phyloP scores from a whole-genome alignment of 2,329 filamentous ascomycete species.

The Biscogniauxia sp. region DNA sequence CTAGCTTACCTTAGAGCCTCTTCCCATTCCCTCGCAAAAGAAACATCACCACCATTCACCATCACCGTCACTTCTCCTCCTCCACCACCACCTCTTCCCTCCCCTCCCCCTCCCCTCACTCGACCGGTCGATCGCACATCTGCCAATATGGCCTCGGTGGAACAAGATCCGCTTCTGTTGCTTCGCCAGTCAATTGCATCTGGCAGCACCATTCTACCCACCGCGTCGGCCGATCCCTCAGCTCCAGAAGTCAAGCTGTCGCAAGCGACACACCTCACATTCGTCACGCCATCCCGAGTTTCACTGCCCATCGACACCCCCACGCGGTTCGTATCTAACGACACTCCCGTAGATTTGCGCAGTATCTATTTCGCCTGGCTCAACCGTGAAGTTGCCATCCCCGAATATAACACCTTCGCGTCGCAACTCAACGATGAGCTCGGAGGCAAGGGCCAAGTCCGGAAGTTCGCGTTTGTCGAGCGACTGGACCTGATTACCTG shows the following conservation, averaged over 20 bases:
- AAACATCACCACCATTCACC: neutral
- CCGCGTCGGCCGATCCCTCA: slow-evolving; percentile 64
- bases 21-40: neutral
- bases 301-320: slow-evolving; percentile 67
- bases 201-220: slow-evolving; percentile 67
- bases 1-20: neutral
- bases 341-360: slow-evolving; percentile 76
- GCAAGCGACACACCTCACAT: slow-evolving; percentile 74
- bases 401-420: slow-evolving; percentile 85
- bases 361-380: slow-evolving; percentile 96
- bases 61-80: neutral
- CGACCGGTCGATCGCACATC: neutral
- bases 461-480: slow-evolving; percentile 90
- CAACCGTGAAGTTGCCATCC: slow-evolving; percentile 85
- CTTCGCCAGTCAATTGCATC: slow-evolving; percentile 80
- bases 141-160: slow-evolving; percentile 54
- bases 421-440: slow-evolving; percentile 79
- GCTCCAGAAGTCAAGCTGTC: slow-evolving; percentile 65
- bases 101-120: neutral
- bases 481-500: slow-evolving; percentile 88
- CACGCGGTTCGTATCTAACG: slow-evolving; percentile 84
- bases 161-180: slow-evolving; percentile 76
- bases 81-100: neutral
- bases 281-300: slow-evolving; percentile 59
- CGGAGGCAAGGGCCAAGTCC: slow-evolving; percentile 65